Conservation (phyloP, 2,329 filamentous ascomycete genomes). For the Mariannaea elegans region DNA sequence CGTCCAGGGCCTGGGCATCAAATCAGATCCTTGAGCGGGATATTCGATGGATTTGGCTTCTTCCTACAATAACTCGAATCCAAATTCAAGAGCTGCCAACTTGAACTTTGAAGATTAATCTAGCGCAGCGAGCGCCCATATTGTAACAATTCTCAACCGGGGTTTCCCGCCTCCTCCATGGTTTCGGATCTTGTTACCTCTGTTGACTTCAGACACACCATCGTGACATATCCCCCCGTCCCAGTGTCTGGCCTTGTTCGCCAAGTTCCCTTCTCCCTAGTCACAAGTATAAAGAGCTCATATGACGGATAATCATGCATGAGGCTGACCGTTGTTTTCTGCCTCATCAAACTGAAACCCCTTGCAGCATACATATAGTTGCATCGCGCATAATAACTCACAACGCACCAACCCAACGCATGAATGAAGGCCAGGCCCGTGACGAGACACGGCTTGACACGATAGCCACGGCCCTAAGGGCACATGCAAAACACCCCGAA, state of each 20-base stretch:
- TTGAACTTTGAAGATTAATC: too few species aligned
- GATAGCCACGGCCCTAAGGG: neutral
- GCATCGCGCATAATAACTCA: constrained; percentile 18
- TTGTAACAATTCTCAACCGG: too few species aligned
- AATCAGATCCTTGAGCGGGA: neutral
- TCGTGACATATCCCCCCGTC: neutral
- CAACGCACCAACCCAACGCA: constrained; percentile 11
- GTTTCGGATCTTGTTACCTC: neutral
- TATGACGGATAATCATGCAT: neutral
- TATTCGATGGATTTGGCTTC: neutral
- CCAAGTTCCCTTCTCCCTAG: neutral
- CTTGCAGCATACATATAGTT: neutral
- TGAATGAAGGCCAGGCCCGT: constrained; percentile 10
- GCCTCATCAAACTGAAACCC: constrained; percentile 10
- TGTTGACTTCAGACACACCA: neutral
- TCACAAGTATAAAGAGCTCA: neutral
- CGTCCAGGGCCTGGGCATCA: neutral
- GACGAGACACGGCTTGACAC: constrained; percentile 17
- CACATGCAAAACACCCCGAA: neutral
- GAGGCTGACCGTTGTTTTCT: neutral
- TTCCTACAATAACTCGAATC: neutral
- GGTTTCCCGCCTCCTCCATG: neutral
- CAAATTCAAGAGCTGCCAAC: too few species aligned
- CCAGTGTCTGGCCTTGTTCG: neutral
- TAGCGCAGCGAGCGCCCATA: too few species aligned